phyloP scores from a whole-genome alignment of 805 yeast genomes.

The Ogataea nitratoaversa region DNA sequence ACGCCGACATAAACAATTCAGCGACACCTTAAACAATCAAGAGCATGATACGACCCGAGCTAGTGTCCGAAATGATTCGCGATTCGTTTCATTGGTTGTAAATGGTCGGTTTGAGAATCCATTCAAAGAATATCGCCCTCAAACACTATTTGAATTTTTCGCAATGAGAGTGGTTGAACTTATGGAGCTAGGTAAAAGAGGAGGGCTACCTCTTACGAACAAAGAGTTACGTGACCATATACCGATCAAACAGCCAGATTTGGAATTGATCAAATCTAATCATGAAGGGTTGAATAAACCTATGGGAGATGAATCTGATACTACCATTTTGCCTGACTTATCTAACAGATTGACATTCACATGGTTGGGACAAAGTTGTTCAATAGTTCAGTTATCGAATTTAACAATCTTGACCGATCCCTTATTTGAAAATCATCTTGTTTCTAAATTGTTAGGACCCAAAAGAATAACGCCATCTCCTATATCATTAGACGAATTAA shows the following conservation, averaged over 20 bases:
- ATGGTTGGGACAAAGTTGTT: slow-evolving; percentile 93
- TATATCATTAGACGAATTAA: slow-evolving; percentile 52
- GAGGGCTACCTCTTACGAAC: slow-evolving; percentile 50
- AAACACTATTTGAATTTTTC: slow-evolving; percentile 82
- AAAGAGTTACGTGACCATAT: slow-evolving; percentile 49
- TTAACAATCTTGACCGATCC: slow-evolving; percentile 87
- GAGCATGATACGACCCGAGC: slow-evolving; percentile 1
- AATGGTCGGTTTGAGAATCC: slow-evolving; percentile 88
- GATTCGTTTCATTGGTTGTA: slow-evolving; percentile 47
- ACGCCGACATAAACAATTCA: slow-evolving; percentile 31
- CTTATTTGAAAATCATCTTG: slow-evolving; percentile 60
- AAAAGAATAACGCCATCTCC: slow-evolving; percentile 80
- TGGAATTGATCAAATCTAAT: slow-evolving; percentile 34
- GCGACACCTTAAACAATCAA: slow-evolving; percentile 1
- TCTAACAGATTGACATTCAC: slow-evolving; percentile 59
- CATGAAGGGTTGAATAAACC: slow-evolving; percentile 12
- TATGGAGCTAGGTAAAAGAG: slow-evolving; percentile 54
- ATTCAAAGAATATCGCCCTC: slow-evolving; percentile 83
- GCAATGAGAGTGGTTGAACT: slow-evolving; percentile 69
- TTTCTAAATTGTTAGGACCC: slow-evolving; percentile 70
- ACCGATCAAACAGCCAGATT: slow-evolving; percentile 57
- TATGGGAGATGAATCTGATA: neutral
- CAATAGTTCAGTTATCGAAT: slow-evolving; percentile 64
- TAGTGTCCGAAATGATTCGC: slow-evolving; percentile 14
- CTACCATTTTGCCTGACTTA: slow-evolving; percentile 29